Conservation (phyloP, 2,329 filamentous ascomycete species). For the Exophiala bonariae region DNA sequence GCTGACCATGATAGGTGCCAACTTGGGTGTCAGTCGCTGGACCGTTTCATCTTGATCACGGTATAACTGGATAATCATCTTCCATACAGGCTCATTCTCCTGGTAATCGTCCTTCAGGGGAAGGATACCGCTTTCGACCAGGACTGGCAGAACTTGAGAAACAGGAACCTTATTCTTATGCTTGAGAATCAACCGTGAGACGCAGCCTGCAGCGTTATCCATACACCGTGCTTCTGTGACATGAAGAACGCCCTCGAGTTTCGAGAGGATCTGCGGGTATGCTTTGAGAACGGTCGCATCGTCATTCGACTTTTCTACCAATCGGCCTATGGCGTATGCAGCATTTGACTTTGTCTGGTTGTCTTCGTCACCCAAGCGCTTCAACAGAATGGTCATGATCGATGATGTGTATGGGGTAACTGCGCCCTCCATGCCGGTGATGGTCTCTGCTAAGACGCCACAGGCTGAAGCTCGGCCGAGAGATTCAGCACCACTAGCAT, state of each 20-base stretch:
- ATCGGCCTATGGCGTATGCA: conserved; percentile 83
- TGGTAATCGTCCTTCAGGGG: conserved; percentile 92
- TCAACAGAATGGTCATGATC: conserved; percentile 77
- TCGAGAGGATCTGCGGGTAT: conserved; percentile 75
- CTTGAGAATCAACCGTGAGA: conserved; percentile 87
- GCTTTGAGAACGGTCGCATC: conserved; percentile 70
- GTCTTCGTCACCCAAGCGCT: conserved; percentile 86
- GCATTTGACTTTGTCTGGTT: conserved; percentile 92
- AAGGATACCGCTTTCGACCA: conserved; percentile 66
- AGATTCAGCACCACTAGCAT: conserved; percentile 79
- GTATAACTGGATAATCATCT: conserved; percentile 83
- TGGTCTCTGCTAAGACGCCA: conserved; percentile 87
- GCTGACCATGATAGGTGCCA: conserved; percentile 49
- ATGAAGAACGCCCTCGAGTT: conserved; percentile 81
- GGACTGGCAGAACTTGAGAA: conserved; percentile 74
- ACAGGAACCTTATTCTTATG: conserved; percentile 82
- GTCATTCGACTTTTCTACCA: conserved; percentile 79
- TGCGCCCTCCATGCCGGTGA: conserved; percentile 77
- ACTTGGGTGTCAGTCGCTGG: conserved; percentile 44
- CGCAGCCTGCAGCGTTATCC: conserved; percentile 90
- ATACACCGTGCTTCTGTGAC: conserved; percentile 77
- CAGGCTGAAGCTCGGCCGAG: conserved; percentile 88
- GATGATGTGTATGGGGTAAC: conserved; percentile 77
- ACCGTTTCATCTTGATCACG: conserved; percentile 49
- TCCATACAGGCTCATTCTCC: conserved; percentile 92